These are phyloP conservation scores for Ampelomyces quisqualis DNA, from an alignment of 2,329 filamentous ascomycete genomes.

Conservation along the genomic window DNA sequence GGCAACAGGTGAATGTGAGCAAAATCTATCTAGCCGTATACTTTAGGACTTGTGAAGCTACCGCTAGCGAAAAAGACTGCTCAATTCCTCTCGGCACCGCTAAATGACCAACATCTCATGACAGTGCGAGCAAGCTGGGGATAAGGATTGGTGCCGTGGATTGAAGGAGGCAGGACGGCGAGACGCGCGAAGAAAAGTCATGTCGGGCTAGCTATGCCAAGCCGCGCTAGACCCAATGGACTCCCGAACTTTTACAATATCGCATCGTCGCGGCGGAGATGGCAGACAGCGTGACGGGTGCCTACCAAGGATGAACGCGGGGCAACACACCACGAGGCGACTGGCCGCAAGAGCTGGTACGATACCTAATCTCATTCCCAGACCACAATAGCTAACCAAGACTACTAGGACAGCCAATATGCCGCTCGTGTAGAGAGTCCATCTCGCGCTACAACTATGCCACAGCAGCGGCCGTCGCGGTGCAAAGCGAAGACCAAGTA, in stretches of 20 bases:
- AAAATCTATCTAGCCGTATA: constrained; percentile 96
- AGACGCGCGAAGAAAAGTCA: constrained; percentile 21
- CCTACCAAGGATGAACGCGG: constrained; percentile 43
- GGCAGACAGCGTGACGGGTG: constrained; percentile 13
- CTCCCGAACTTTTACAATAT: constrained; percentile 39
- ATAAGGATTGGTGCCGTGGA: constrained; percentile 80
- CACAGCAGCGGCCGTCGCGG: constrained; percentile 40
- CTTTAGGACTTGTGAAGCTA: constrained; percentile 75
- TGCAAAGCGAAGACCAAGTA: constrained; percentile 35
- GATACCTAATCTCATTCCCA: no score
- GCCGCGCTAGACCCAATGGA: constrained; percentile 32
- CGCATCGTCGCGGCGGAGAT: no score
- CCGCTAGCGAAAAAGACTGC: constrained; percentile 99
- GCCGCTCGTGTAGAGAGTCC: constrained; percentile 49
- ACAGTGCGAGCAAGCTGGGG: constrained; percentile 72
- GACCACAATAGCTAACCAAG: constrained; percentile 31
- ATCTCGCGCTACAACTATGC: constrained; percentile 41
- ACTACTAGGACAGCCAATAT: constrained; percentile 45
- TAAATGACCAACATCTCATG: constrained; percentile 79
- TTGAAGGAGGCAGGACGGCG: constrained; percentile 31
- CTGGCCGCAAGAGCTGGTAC: constrained; percentile 46
- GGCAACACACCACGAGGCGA: constrained; percentile 49
- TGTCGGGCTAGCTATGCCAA: constrained; percentile 16
- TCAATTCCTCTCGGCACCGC: constrained; percentile 75
- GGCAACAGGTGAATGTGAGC: constrained; percentile 62